Evolutionary conservation across 768 basidiomycete genomes (phyloP).

Genomic region (Termitomyces sp.): DNA sequence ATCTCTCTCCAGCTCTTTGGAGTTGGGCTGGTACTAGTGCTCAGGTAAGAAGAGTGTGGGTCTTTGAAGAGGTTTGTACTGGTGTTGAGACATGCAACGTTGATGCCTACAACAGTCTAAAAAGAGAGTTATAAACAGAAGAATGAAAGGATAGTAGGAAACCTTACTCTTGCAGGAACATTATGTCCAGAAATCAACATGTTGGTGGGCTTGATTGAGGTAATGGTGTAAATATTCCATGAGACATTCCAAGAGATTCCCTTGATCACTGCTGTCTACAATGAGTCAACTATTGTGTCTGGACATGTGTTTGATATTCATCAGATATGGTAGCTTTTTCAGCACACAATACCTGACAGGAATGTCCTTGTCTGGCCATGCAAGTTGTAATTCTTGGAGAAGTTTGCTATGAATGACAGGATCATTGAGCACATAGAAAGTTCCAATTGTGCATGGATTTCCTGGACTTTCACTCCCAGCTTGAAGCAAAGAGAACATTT

Average conservation of each 20-base stretch:
- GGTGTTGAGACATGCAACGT: slow-evolving; percentile 34
- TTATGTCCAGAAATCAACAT: slow-evolving; percentile 28
- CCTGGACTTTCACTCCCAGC: slow-evolving; percentile 37
- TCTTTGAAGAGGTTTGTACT: slow-evolving; percentile 32
- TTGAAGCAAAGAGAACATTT: slow-evolving; percentile 32
- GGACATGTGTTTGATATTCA: slow-evolving; percentile 15
- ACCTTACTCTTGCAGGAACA: slow-evolving; percentile 34
- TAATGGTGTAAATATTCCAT: slow-evolving; percentile 37
- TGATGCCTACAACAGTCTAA: slow-evolving; percentile 39
- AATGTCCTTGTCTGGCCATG: slow-evolving; percentile 30
- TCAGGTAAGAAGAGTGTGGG: slow-evolving; percentile 36
- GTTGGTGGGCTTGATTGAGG: slow-evolving; percentile 36
- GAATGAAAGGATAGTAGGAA: background rate
- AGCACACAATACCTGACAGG: slow-evolving; percentile 23
- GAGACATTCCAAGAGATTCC: slow-evolving; percentile 41
- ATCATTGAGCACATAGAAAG: slow-evolving; percentile 32
- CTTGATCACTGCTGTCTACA: slow-evolving; percentile 44
- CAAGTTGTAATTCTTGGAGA: slow-evolving; percentile 26
- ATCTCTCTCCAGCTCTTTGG: slow-evolving; percentile 28
- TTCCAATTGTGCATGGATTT: slow-evolving; percentile 33
- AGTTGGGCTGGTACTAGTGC: slow-evolving; percentile 34
- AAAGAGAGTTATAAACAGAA: background rate
- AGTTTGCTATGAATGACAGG: slow-evolving; percentile 23
- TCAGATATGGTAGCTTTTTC: slow-evolving; percentile 41
- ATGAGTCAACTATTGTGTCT: background rate